Percentiles rank a stretch among this genome's conserved stretches.
phyloP scores from a whole-genome alignment of 164 flowering plant genomes.

The Houttuynia cordata region DNA sequence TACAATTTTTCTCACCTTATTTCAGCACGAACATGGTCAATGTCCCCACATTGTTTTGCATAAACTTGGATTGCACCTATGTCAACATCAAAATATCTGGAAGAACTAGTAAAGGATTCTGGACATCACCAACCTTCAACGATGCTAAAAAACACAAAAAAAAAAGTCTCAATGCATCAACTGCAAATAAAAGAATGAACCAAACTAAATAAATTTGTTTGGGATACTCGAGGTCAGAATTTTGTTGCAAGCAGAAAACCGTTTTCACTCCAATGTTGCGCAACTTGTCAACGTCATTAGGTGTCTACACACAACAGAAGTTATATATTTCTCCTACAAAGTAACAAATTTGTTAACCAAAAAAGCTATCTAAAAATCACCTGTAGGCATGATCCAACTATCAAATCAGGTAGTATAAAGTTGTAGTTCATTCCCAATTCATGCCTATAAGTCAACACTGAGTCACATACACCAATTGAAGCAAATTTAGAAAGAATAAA shows the following conservation, averaged over 20 bases:
- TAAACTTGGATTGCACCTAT: conserved; percentile 63
- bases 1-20: conserved; percentile 47
- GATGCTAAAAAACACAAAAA: neutral
- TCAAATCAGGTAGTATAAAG: conserved; percentile 81
- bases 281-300: conserved; percentile 91
- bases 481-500: conserved; percentile 4
- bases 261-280: conserved; percentile 81
- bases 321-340: neutral
- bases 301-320: conserved; percentile 37
- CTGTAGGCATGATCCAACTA: conserved; percentile 98
- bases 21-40: conserved; percentile 80
- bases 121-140: neutral
- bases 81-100: conserved; percentile 84
- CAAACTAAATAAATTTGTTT: neutral
- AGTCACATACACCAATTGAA: neutral
- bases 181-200: neutral
- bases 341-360: neutral
- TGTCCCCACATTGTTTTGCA: conserved; percentile 51
- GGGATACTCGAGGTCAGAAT: conserved; percentile 98
- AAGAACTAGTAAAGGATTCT: conserved; percentile 27
- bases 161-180: neutral
- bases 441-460: conserved; percentile 93
- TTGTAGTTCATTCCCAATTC: conserved; percentile 95
- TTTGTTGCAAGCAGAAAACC: conserved; percentile 84
- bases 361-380: conserved; percentile 22